A percentile compares a stretch with the other conserved stretches of the same genome.
Evolutionary conservation across 805 yeast genomes (phyloP).

Genomic region (Candida hungchunana): DNA sequence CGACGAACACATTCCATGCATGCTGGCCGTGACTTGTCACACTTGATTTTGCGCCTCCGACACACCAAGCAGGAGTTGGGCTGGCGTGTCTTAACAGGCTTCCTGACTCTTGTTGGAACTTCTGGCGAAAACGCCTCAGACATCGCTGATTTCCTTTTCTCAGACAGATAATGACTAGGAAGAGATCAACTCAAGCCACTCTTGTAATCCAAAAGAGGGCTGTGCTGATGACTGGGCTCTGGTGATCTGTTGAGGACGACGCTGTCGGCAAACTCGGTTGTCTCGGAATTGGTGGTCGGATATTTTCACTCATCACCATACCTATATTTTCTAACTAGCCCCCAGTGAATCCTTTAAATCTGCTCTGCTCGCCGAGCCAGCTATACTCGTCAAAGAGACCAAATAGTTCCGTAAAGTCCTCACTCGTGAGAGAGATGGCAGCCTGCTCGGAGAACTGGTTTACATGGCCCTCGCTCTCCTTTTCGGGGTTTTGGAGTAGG

Average conservation of each 20-base stretch:
- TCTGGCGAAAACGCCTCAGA: too few species aligned
- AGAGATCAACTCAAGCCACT: neutral
- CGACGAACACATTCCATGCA: slow-evolving; percentile 52
- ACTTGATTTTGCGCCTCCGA: slow-evolving; percentile 20
- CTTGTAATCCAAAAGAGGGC: neutral
- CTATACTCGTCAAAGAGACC: slow-evolving; percentile 9
- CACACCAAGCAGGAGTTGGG: too few species aligned
- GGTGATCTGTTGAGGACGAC: neutral
- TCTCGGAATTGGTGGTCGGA: neutral
- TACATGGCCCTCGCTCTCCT: neutral
- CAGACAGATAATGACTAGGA: neutral
- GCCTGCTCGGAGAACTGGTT: neutral
- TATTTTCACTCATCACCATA: neutral
- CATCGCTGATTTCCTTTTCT: neutral
- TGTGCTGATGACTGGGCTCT: neutral
- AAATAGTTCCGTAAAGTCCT: slow-evolving; percentile 3
- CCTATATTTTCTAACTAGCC: neutral
- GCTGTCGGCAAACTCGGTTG: too few species aligned
- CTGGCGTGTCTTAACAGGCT: too few species aligned
- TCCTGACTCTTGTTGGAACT: too few species aligned
- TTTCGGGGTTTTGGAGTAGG: neutral
- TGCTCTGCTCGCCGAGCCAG: neutral
- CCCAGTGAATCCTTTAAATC: neutral
- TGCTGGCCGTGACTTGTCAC: slow-evolving; percentile 46
- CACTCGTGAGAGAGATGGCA: neutral